Evolutionary conservation across 148 eudicot species (phyloP).

Genomic region (Diospyros kaki): DNA sequence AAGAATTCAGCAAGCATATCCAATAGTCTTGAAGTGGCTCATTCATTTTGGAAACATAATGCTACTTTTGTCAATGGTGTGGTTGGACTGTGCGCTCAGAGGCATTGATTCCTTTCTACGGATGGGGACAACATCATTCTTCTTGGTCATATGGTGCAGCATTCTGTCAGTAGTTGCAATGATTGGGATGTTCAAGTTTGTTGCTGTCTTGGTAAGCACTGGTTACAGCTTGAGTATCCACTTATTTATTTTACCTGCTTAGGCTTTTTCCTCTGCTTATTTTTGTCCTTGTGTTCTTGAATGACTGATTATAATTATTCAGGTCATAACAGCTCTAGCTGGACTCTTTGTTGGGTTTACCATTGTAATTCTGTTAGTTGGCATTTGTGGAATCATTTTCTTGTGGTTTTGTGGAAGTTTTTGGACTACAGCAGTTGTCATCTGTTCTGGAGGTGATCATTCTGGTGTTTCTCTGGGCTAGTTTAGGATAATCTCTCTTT

Average conservation of each 20-base stretch:
- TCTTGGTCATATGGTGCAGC: slow-evolving; percentile 73
- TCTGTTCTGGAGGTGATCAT: slow-evolving; percentile 58
- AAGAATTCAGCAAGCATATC: slow-evolving; percentile 58
- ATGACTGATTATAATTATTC: slow-evolving; percentile 9
- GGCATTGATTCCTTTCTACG: slow-evolving; percentile 81
- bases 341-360: slow-evolving; percentile 64
- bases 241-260: background rate
- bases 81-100: slow-evolving; percentile 83
- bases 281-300: slow-evolving; percentile 10
- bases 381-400: slow-evolving; percentile 29
- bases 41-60: slow-evolving; percentile 52
- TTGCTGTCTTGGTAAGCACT: slow-evolving; percentile 59
- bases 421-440: slow-evolving; percentile 42
- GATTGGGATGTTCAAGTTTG: slow-evolving; percentile 65
- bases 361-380: slow-evolving; percentile 38
- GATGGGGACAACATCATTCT: slow-evolving; percentile 87
- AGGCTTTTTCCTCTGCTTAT: background rate
- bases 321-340: slow-evolving; percentile 58
- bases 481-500: slow-evolving; percentile 4
- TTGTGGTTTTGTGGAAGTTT: slow-evolving; percentile 60
- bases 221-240: slow-evolving; percentile 7
- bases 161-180: slow-evolving; percentile 64
- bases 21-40: slow-evolving; percentile 65
- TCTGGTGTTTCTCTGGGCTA: slow-evolving; percentile 8
- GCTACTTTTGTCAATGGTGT: slow-evolving; percentile 63